These are phyloP conservation scores for Cicer judaicum DNA, from an alignment of 306 rosid species.

Conservation along the genomic window DNA sequence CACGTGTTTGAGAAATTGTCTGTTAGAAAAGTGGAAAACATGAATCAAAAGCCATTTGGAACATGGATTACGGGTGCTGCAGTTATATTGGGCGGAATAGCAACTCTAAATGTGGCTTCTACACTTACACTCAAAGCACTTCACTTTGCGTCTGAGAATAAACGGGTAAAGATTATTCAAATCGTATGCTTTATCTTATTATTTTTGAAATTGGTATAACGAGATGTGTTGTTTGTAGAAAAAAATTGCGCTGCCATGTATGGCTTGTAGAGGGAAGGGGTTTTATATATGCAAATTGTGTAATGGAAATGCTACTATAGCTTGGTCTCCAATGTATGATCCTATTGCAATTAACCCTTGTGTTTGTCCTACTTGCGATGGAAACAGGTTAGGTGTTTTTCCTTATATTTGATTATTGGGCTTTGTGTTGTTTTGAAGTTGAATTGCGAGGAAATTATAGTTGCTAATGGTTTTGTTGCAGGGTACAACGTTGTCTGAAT, in stretches of 20 bases:
- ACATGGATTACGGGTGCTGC: constrained; percentile 54
- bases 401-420: constrained; percentile 6
- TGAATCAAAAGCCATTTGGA: constrained; percentile 59
- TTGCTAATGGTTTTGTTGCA: constrained; percentile 54
- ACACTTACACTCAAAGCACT: constrained; percentile 65
- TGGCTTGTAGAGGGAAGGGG: constrained; percentile 78
- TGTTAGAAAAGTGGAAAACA: constrained; percentile 21
- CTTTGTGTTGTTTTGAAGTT: background rate
- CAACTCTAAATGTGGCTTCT: constrained; percentile 68
- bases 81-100: constrained; percentile 65
- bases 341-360: constrained; percentile 94
- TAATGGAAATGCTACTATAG: constrained; percentile 68
- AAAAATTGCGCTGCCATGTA: constrained; percentile 69
- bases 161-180: constrained; percentile 58
- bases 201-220: background rate
- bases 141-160: constrained; percentile 60
- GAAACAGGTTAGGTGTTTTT: constrained; percentile 67
- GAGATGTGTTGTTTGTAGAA: constrained; percentile 55
- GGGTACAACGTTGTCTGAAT: constrained; percentile 85
- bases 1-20: constrained; percentile 49
- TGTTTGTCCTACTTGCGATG: constrained; percentile 93
- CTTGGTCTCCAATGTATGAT: constrained; percentile 88
- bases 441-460: background rate
- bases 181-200: background rate
- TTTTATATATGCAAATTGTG: constrained; percentile 88